Conservation (phyloP, 2,329 filamentous ascomycete genomes). For the Phialocephala sp. region DNA sequence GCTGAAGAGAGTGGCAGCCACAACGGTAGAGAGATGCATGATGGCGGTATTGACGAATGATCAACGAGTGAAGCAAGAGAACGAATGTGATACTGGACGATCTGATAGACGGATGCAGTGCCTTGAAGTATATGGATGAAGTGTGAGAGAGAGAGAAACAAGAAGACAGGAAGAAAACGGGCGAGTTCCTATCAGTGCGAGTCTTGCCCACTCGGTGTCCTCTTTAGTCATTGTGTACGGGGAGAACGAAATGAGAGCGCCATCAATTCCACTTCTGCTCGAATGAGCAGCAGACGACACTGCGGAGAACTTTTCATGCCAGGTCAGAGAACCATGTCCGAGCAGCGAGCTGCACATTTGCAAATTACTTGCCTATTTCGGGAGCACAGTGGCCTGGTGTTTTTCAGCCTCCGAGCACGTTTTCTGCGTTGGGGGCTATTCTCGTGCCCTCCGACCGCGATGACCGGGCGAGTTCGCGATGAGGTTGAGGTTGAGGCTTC, state of each 20-base stretch:
- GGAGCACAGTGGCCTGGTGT: background rate
- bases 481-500: constrained; percentile 8
- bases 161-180: background rate
- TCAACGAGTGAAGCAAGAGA: background rate
- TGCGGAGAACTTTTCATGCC: background rate
- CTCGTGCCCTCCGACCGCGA: no score
- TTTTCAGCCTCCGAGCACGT: background rate
- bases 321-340: background rate
- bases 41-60: background rate
- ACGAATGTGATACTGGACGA: background rate
- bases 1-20: background rate
- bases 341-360: background rate
- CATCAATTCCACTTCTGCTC: background rate
- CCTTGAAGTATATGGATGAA: background rate
- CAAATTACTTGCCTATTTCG: background rate
- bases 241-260: background rate
- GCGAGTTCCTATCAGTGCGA: background rate
- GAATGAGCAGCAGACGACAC: background rate
- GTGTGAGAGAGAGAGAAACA: background rate
- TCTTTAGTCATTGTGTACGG: background rate
- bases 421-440: no score
- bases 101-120: background rate
- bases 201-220: background rate
- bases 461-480: background rate
- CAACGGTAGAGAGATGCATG: background rate